These are phyloP conservation scores for Podospora pseudoanserina DNA, from an alignment of 495 filamentous ascomycete genomes.

Conservation along the genomic window DNA sequence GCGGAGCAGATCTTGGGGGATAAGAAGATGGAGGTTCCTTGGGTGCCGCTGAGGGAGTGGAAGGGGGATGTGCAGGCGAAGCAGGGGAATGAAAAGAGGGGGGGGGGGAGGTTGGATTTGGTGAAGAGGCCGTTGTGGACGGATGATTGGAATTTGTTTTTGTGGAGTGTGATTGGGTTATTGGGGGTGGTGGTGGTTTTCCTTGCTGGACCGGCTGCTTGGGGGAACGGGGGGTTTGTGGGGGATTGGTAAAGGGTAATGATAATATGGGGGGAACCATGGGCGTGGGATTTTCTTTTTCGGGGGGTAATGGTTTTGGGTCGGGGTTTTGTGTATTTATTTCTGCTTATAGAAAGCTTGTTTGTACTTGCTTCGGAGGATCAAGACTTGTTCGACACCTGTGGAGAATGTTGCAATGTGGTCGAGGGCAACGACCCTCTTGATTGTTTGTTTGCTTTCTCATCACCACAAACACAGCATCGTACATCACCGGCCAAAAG, in stretches of 20 bases:
- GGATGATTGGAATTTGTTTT: slow-evolving; percentile 11
- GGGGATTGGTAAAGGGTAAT: background rate
- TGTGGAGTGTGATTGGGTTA: background rate
- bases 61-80: slow-evolving; percentile 8
- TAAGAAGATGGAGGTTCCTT: slow-evolving; percentile 38
- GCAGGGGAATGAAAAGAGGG: background rate
- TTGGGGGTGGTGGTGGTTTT: slow-evolving; percentile 1
- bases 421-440: background rate
- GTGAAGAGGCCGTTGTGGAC: slow-evolving; percentile 7
- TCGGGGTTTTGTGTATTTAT: background rate
- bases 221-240: background rate
- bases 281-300: background rate
- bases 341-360: background rate
- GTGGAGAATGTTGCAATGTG: background rate
- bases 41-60: slow-evolving; percentile 22
- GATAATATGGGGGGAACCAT: background rate
- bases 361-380: background rate
- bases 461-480: background rate
- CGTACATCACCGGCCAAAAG: background rate
- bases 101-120: background rate
- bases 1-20: slow-evolving; percentile 53
- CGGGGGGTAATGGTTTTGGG: too few relatives aligned
- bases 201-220: background rate
- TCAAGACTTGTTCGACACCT: background rate
- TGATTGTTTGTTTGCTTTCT: background rate